Percentiles rank a stretch among this genome's conserved stretches.
These are phyloP conservation scores for Fremontodendron californicum DNA, from an alignment of 345 rosid species.

Conservation along the genomic window DNA sequence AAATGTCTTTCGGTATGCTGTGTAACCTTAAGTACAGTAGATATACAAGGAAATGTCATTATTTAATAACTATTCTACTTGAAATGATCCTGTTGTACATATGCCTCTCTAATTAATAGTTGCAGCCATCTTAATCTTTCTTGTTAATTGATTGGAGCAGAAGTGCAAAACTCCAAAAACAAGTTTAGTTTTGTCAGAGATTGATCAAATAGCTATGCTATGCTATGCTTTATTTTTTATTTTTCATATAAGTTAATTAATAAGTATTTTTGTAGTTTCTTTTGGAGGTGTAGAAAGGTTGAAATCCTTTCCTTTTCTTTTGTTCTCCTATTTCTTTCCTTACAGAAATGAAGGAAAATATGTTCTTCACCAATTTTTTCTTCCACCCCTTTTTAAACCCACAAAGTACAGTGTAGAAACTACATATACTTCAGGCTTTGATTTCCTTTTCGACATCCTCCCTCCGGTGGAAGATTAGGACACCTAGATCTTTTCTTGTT, in stretches of 20 bases:
- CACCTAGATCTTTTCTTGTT: neutral
- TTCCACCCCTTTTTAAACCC: too few relatives aligned
- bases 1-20: conserved; percentile 15
- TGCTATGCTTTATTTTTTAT: too few relatives aligned
- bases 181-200: too few relatives aligned
- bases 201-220: too few relatives aligned
- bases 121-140: neutral
- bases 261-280: neutral
- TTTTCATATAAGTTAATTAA: neutral
- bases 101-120: neutral
- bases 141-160: neutral
- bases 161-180: neutral
- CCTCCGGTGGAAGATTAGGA: neutral
- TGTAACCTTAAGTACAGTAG: conserved; percentile 13
- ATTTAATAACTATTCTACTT: conserved; percentile 13
- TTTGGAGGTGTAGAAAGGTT: neutral
- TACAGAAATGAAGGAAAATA: neutral
- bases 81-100: conserved; percentile 29
- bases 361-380: neutral
- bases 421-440: too few relatives aligned
- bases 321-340: neutral
- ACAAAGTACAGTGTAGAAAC: too few relatives aligned
- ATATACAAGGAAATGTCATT: conserved; percentile 23
- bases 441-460: too few relatives aligned
- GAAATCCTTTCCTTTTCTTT: neutral